Evolutionary conservation across 2,329 filamentous ascomycete species (phyloP).

Genomic region (Rugonectria rugulosa): DNA sequence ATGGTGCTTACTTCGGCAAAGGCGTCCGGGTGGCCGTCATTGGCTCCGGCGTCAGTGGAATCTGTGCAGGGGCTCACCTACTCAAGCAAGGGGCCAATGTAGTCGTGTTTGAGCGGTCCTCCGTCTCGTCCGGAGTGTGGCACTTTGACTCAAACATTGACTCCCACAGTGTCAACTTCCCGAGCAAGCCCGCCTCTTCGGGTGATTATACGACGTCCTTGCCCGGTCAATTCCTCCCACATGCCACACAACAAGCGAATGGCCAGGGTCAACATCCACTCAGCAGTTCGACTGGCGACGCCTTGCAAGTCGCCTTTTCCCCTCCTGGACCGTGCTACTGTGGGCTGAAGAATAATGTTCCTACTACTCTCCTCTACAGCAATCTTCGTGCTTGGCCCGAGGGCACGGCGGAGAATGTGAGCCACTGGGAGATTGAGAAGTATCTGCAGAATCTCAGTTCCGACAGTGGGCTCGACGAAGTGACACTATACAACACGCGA

Average conservation of each 20-base stretch:
- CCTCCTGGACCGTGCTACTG: background rate
- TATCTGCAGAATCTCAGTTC: constrained; percentile 1
- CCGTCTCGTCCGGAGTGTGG: background rate
- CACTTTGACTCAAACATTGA: background rate
- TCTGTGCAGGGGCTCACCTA: constrained; percentile 6
- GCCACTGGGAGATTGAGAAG: background rate
- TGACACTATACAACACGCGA: background rate
- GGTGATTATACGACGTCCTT: background rate
- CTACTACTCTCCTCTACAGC: constrained; percentile 1
- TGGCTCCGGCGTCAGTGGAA: background rate
- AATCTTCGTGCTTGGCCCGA: background rate
- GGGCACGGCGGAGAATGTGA: background rate
- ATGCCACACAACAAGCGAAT: background rate
- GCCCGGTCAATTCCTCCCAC: background rate
- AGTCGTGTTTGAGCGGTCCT: background rate
- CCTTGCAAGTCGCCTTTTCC: constrained; percentile 1
- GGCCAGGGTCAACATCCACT: background rate
- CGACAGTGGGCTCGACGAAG: background rate
- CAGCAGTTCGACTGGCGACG: background rate
- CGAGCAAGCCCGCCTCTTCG: background rate
- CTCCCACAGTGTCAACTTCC: background rate
- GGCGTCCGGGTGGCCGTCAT: background rate
- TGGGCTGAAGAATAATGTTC: constrained; percentile 1
- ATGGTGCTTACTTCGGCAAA: background rate
- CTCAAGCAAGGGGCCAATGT: constrained; percentile 1